Percentiles rank a stretch among this genome's conserved stretches.
Evolutionary conservation across 23 red algal species (phyloP).

Genomic region (Chondrus crispus): DNA sequence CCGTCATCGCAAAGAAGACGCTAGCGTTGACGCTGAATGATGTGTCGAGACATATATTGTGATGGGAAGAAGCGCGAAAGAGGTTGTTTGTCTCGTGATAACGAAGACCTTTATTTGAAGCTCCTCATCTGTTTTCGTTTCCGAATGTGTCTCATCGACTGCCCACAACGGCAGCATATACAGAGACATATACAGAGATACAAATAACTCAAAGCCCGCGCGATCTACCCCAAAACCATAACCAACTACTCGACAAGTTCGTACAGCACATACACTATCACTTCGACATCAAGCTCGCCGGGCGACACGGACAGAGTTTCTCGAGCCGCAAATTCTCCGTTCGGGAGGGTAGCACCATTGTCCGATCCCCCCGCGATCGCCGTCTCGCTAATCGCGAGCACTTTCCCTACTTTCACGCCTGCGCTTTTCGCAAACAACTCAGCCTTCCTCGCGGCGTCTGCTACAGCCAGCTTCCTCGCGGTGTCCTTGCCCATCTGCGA

Average conservation of each 20-base stretch:
- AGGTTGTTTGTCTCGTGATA: too few species aligned
- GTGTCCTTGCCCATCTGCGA: not conserved
- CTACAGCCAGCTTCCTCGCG: constrained; percentile 12
- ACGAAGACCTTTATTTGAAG: too few species aligned
- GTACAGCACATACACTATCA: not conserved
- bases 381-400: constrained; percentile 22
- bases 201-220: too few species aligned
- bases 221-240: too few species aligned
- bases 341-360: not conserved
- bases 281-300: not conserved
- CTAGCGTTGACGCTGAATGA: too few species aligned
- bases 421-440: not conserved
- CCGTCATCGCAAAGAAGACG: too few species aligned
- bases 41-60: too few species aligned
- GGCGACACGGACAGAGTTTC: not conserved
- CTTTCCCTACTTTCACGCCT: not conserved
- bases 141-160: too few species aligned
- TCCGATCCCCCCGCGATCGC: not conserved
- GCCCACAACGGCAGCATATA: too few species aligned
- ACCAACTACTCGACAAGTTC: not conserved
- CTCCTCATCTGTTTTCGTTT: too few species aligned
- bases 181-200: too few species aligned
- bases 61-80: too few species aligned
- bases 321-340: not conserved
- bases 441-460: not conserved